These are phyloP conservation scores for Cercospora zeae-maydis DNA, from an alignment of 2,329 filamentous ascomycete genomes.

Conservation along the genomic window DNA sequence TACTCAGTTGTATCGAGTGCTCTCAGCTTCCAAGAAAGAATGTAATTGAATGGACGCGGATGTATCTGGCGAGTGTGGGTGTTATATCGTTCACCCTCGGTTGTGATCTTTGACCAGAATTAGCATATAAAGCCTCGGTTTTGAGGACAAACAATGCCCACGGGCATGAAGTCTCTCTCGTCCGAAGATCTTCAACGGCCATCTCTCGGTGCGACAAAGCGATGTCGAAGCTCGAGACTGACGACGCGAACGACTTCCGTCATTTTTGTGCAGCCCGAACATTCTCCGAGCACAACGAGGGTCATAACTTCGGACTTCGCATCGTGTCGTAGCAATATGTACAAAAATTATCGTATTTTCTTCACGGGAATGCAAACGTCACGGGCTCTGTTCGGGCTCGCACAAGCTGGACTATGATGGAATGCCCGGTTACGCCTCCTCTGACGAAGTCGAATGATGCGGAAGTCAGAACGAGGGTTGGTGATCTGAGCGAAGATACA, in stretches of 20 bases:
- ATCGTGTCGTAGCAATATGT: neutral
- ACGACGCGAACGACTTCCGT: constrained; percentile 2
- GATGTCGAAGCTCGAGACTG: neutral
- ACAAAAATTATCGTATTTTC: neutral
- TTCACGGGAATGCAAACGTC: neutral
- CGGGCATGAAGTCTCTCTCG: neutral
- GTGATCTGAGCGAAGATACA: neutral
- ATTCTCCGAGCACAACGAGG: neutral
- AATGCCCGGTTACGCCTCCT: neutral
- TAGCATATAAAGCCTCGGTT: neutral
- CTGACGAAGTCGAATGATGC: neutral
- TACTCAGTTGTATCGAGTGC: neutral
- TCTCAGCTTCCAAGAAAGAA: neutral
- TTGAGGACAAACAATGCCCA: neutral
- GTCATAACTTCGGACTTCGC: constrained; percentile 8
- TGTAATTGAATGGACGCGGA: too few species aligned
- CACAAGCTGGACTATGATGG: neutral
- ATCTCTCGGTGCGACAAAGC: constrained; percentile 4
- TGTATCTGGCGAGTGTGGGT: neutral
- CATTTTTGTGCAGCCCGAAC: neutral
- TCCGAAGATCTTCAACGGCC: neutral
- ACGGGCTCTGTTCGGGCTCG: neutral
- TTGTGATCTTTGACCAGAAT: too few species aligned
- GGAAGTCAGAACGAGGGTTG: neutral
- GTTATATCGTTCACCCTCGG: neutral